Evolutionary conservation across 495 filamentous ascomycete genomes (phyloP), one percentile per base, ranked within the genome.

Genomic region (Penicillium cosmopolitanum): DNA sequence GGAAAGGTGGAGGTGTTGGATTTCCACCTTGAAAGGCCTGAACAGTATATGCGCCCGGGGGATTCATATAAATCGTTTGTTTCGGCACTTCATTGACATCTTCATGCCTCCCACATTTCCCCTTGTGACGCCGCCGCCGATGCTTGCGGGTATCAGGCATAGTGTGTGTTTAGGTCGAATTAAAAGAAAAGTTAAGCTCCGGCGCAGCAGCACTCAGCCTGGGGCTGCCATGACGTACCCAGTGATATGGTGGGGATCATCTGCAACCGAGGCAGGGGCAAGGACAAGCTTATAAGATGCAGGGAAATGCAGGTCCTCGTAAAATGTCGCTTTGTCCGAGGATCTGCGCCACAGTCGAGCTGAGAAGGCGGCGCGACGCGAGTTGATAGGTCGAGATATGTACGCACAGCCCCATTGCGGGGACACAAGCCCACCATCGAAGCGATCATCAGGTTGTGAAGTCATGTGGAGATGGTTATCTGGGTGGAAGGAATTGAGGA

Each of bases 341-440:
- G 47, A 50, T 28, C n/a, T 25, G 31, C 54, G 54, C 54, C 53
- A 56, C 54, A 40, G 13, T 46, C 12, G 13, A 47, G 44, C 43
- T 53, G 42, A 56, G 54, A 12, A 28, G 21, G 44, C 15, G 34
- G 18, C 19, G 46, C 33, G 16, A 43, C 23, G 46, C 18, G 40
- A 23, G 15, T 25, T 58, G 56, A 46, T 44, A 33, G 56, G 48
- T 19, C 42, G 28, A 46, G 23, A 47, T 46, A 18, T 28, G 13
- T 21, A 34, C 10, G 55, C 57, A 60, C 51, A 60, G 57, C 51
- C 51, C 44, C 51, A 40, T n/a, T 62, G 31, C 11, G 23, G 46
- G 51, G 5, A 21, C 28, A 10, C 21, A 13, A 51, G 15, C n/a
- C 16, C 42, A 44, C 42, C 16, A 44, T n/a, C 15, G n/a, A 38